phyloP scores from a whole-genome alignment of 2,329 filamentous ascomycete species.

The Fusarium sp. region DNA sequence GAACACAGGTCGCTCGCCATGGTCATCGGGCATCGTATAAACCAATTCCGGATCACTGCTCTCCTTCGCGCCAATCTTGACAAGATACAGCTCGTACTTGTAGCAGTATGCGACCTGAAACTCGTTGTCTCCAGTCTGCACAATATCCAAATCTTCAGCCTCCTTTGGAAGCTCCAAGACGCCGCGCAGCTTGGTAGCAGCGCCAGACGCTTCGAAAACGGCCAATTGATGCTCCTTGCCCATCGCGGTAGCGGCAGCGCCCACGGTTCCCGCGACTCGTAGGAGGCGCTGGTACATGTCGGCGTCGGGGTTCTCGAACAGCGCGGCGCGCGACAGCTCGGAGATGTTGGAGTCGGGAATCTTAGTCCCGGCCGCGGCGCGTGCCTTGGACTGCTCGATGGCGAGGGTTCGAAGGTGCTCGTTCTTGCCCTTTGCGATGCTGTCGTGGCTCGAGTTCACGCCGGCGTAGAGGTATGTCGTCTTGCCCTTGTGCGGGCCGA shows the following conservation, averaged over 20 bases:
- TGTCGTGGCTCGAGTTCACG: constrained; percentile 82
- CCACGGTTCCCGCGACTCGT: constrained; percentile 74
- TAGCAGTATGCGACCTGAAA: constrained; percentile 85
- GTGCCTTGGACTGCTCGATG: constrained; percentile 60
- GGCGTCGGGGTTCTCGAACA: constrained; percentile 63
- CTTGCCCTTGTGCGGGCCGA: constrained; percentile 71
- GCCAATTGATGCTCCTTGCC: constrained; percentile 82
- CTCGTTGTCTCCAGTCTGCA: constrained; percentile 68
- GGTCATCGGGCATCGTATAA: constrained; percentile 67
- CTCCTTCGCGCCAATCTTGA: constrained; percentile 65
- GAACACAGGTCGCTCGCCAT: constrained; percentile 63
- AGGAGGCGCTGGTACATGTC: constrained; percentile 72
- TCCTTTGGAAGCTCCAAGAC: constrained; percentile 65
- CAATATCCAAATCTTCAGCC: constrained; percentile 77
- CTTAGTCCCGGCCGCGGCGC: constrained; percentile 47
- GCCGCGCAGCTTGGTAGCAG: constrained; percentile 60
- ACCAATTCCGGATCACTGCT: constrained; percentile 63
- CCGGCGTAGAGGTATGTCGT: constrained; percentile 74
- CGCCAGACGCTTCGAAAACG: constrained; percentile 74
- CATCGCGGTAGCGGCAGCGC: constrained; percentile 82
- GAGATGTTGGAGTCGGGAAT: constrained; percentile 55
- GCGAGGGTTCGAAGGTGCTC: constrained; percentile 84
- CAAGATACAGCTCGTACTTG: constrained; percentile 78
- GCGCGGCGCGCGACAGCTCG: constrained; percentile 64
- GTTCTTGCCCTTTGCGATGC: constrained; percentile 82